Evolutionary conservation across 2,329 filamentous ascomycete species (phyloP).

Genomic region (Exutisphaerella laricina): DNA sequence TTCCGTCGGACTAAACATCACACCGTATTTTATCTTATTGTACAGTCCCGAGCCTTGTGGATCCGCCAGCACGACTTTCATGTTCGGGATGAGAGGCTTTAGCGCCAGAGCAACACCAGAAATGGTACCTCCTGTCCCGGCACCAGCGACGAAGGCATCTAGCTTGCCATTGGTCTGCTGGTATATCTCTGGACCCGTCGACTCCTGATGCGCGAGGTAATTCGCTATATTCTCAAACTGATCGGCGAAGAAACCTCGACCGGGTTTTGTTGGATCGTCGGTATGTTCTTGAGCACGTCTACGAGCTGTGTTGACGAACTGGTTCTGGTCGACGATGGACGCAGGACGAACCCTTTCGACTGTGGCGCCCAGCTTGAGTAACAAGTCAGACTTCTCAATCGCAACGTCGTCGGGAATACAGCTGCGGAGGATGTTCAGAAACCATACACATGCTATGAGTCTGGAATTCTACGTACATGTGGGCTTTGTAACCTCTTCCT

Average conservation of each 20-base stretch:
- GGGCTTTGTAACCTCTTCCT: slow-evolving; percentile 81
- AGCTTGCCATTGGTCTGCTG: slow-evolving; percentile 67
- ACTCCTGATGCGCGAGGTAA: slow-evolving; percentile 73
- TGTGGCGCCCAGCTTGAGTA: slow-evolving; percentile 83
- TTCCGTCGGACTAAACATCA: slow-evolving; percentile 91
- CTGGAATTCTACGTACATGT: slow-evolving; percentile 57
- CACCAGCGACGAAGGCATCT: slow-evolving; percentile 87
- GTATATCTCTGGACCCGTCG: slow-evolving; percentile 86
- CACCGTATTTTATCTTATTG: slow-evolving; percentile 85
- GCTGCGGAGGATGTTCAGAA: slow-evolving; percentile 34
- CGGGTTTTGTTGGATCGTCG: slow-evolving; percentile 50
- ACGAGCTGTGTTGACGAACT: slow-evolving; percentile 91
- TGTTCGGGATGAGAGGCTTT: slow-evolving; percentile 61
- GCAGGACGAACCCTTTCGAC: slow-evolving; percentile 88
- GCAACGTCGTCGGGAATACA: slow-evolving; percentile 95
- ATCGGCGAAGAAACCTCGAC: slow-evolving; percentile 86
- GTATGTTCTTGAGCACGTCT: slow-evolving; percentile 71
- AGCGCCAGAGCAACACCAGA: slow-evolving; percentile 78
- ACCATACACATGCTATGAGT: background rate
- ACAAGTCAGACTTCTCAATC: slow-evolving; percentile 79
- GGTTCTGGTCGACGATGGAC: slow-evolving; percentile 84
- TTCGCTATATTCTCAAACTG: slow-evolving; percentile 93
- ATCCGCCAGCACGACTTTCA: slow-evolving; percentile 79
- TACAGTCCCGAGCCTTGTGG: slow-evolving; percentile 90
- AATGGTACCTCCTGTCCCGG: slow-evolving; percentile 90